Percentiles rank a stretch among this genome's conserved stretches.
phyloP scores from a whole-genome alignment of 208 protist species.

The Strigomonas culicis region DNA sequence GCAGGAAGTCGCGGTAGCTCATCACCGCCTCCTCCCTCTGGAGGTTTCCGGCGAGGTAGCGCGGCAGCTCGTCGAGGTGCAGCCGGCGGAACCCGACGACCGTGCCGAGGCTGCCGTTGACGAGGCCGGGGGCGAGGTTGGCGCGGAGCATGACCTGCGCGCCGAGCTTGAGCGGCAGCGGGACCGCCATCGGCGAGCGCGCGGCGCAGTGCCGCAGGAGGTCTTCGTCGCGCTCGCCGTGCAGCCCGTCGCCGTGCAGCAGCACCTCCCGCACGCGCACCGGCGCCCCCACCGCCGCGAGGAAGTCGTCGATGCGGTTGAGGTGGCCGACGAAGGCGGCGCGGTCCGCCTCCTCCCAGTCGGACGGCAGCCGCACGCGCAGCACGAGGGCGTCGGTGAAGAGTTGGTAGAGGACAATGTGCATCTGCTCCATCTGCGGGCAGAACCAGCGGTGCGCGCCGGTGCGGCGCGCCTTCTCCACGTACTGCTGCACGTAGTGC shows the following conservation, averaged over 20 bases:
- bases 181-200: conserved; percentile 42
- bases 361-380: conserved; percentile 64
- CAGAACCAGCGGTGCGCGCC: conserved; percentile 20
- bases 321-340: conserved; percentile 30
- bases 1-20: conserved; percentile 15
- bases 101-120: conserved; percentile 84
- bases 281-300: conserved; percentile 15
- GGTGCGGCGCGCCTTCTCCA: neutral
- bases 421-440: conserved; percentile 13
- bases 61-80: conserved; percentile 35
- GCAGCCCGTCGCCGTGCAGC: conserved; percentile 49
- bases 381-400: conserved; percentile 78
- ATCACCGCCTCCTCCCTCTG: neutral
- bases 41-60: conserved; percentile 22
- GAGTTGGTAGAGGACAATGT: conserved; percentile 72
- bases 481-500: neutral
- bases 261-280: conserved; percentile 66
- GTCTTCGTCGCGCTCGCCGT: conserved; percentile 77
- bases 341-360: conserved; percentile 36
- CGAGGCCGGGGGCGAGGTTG: conserved; percentile 84
- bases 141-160: conserved; percentile 89
- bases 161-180: conserved; percentile 80
- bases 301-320: conserved; percentile 17
- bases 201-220: conserved; percentile 57
- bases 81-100: conserved; percentile 32